Conservation (phyloP, 768 basidiomycete genomes). For the Lepiota subincarnata region DNA sequence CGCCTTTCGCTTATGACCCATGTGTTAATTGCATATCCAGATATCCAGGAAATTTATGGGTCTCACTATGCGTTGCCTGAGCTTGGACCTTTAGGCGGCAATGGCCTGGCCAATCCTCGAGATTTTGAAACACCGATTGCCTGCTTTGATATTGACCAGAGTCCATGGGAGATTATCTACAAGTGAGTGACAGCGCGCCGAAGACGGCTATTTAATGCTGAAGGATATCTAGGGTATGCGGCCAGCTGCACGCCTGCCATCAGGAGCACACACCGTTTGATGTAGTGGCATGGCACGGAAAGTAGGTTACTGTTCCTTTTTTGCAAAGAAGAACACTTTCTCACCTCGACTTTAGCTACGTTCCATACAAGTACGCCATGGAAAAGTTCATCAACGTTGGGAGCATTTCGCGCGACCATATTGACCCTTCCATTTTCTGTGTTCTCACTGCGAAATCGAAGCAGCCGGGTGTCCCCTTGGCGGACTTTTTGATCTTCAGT, state of each 20-base stretch:
- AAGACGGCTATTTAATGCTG: neutral
- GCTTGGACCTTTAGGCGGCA: constrained; percentile 60
- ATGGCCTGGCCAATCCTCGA: constrained; percentile 61
- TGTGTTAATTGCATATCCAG: constrained; percentile 22
- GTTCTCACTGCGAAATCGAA: constrained; percentile 66
- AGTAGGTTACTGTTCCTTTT: constrained; percentile 32
- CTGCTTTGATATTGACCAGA: constrained; percentile 61
- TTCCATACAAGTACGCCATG: constrained; percentile 63
- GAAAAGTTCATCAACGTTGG: constrained; percentile 63
- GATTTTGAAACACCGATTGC: constrained; percentile 67
- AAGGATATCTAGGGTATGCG: constrained; percentile 40
- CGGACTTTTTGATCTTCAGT: constrained; percentile 63
- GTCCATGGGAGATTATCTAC: constrained; percentile 52
- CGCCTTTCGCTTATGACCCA: neutral
- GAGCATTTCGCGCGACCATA: constrained; percentile 63
- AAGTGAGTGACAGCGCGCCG: constrained; percentile 27
- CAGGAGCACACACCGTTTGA: constrained; percentile 70
- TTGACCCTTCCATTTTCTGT: constrained; percentile 67
- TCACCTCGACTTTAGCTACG: constrained; percentile 38
- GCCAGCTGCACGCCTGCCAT: constrained; percentile 47
- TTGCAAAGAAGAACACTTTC: neutral
- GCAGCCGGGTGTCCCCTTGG: constrained; percentile 50
- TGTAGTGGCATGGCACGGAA: constrained; percentile 69
- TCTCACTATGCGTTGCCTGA: constrained; percentile 61
- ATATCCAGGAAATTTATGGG: constrained; percentile 62